Percentiles rank a stretch among this genome's conserved stretches.
Evolutionary conservation across 108 stramenopile species (phyloP).

Genomic region (Ochromonas danica): DNA sequence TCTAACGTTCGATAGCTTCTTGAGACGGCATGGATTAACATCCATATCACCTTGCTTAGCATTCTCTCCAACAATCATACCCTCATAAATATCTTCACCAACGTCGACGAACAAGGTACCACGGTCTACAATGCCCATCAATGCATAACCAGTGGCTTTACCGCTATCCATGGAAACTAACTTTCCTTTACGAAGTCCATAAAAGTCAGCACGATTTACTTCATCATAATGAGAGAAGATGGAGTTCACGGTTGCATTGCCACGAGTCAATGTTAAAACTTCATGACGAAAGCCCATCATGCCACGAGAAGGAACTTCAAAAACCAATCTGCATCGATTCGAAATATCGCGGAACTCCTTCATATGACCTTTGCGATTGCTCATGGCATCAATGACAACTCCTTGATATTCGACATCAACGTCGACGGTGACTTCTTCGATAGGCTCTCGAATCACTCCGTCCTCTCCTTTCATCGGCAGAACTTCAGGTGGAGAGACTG

Average conservation of each 20-base stretch:
- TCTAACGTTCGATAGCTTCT: slow-evolving; percentile 25
- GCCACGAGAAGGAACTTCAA: neutral
- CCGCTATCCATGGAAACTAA: slow-evolving; percentile 31
- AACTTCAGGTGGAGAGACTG: slow-evolving; percentile 30
- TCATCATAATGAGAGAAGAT: slow-evolving; percentile 27
- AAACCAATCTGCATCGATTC: slow-evolving; percentile 24
- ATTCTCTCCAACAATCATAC: slow-evolving; percentile 68
- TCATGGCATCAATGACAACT: slow-evolving; percentile 27
- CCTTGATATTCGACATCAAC: slow-evolving; percentile 25
- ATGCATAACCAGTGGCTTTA: slow-evolving; percentile 31
- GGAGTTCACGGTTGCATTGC: slow-evolving; percentile 20
- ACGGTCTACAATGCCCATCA: neutral
- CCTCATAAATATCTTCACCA: slow-evolving; percentile 81
- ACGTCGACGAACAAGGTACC: slow-evolving; percentile 10
- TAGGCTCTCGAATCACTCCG: slow-evolving; percentile 10
- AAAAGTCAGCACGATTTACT: slow-evolving; percentile 2
- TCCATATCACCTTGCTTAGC: slow-evolving; percentile 26
- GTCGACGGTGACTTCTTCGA: slow-evolving; percentile 29
- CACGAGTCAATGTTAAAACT: slow-evolving; percentile 1
- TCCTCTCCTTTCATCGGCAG: slow-evolving; percentile 7
- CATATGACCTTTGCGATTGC: slow-evolving; percentile 19
- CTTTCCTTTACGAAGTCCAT: slow-evolving; percentile 10
- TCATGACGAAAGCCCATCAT: slow-evolving; percentile 34
- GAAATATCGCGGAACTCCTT: slow-evolving; percentile 12
- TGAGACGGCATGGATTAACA: slow-evolving; percentile 28